Evolutionary conservation across 768 basidiomycete species (phyloP), one percentile per base, ranked within the genome.

Genomic region (Glaciozyma martinii): DNA sequence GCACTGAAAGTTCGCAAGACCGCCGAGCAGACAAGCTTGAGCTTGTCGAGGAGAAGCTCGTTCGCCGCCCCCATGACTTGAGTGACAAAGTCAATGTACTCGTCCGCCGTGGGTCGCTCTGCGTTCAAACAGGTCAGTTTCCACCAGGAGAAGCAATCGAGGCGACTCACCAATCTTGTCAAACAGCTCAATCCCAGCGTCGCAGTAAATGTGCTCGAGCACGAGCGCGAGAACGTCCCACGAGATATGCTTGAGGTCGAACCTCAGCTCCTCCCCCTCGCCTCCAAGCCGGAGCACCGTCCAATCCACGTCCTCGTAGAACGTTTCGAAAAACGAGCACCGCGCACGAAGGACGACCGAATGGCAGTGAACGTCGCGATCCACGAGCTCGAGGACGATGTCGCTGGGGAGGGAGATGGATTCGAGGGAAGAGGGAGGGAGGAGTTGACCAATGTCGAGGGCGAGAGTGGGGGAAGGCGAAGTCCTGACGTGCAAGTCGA

Each of bases 11-110:
- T 64, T 15, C 73, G 79, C 59, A 97, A 82, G 50, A 87, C 81
- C 13, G 79, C 78, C 1, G 92, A 93, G 77, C 92, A 95, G 30
- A 94, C 77, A 3, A 89, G 81, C 43, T 90, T 82, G 25, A 98
- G 82, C 25, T 86, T 84, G 72, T 89, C 89, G n/a, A 97, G 79
- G 13, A 95, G 81, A 4, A 98, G 78, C 76, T 98, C 91, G 68
- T 87, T 92, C 87, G 92, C 90, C 23, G 84, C 86, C 43, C 86
- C 85, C 76, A 95, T 83, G 21, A 97, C 85, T 27, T 86, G 84
- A 66, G 95, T 90, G 77, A 91, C 82, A 69, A 92, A 89, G 66
- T 90, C 87, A 62, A 98, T 76, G 37, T 90, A 79, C 43, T 87
- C 84, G 62, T 98, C 90, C 8, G 84, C 77, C 2, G 82, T 82